Conservation (phyloP, 2,329 filamentous ascomycete genomes). For the Cytospora schulzeri region DNA sequence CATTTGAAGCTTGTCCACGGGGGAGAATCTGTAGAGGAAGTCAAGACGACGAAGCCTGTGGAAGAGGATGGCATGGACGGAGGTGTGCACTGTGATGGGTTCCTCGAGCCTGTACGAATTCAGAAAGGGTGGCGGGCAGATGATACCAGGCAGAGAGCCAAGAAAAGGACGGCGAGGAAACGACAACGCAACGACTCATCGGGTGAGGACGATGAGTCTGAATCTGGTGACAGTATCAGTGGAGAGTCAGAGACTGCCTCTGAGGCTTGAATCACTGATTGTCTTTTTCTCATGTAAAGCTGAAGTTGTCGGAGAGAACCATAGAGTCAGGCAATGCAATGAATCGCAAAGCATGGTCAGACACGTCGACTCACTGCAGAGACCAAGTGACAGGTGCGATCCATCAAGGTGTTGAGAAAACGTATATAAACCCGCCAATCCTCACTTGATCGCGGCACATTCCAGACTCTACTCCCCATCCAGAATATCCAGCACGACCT, state of each 20-base stretch:
- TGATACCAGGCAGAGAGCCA: slow-evolving; percentile 33
- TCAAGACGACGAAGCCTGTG: slow-evolving; percentile 35
- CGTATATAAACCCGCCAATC: not conserved
- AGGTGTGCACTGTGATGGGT: slow-evolving; percentile 69
- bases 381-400: not conserved
- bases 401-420: not conserved
- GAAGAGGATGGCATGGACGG: slow-evolving; percentile 58
- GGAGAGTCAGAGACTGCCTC: not conserved
- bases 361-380: not conserved
- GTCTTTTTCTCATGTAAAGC: not conserved
- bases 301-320: not conserved
- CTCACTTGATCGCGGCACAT: not conserved
- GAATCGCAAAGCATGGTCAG: not conserved
- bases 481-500: too few relatives aligned
- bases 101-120: slow-evolving; percentile 57
- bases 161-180: not conserved
- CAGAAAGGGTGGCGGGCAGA: slow-evolving; percentile 51
- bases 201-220: slow-evolving; percentile 17
- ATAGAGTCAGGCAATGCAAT: not conserved
- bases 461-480: not conserved
- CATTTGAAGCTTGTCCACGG: slow-evolving; percentile 51
- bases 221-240: not conserved
- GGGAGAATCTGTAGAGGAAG: slow-evolving; percentile 21
- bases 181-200: not conserved
- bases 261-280: not conserved